Percentiles rank a stretch among this genome's conserved stretches.
These are phyloP conservation scores for Xylaria venustula DNA, from an alignment of 495 filamentous ascomycete genomes.

Conservation along the genomic window DNA sequence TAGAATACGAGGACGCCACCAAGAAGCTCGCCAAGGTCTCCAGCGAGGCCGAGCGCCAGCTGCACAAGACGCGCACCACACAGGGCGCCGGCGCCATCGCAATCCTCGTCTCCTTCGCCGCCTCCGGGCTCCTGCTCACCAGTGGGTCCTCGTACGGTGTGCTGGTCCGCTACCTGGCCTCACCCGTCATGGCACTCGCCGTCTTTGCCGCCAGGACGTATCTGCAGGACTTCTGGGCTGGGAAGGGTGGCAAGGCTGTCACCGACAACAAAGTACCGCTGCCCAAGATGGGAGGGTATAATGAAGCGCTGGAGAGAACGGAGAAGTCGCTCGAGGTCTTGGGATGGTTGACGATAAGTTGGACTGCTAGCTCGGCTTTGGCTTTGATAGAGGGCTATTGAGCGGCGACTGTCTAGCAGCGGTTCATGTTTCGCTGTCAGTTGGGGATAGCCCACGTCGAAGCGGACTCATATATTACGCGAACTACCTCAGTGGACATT, in stretches of 20 bases:
- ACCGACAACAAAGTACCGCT: slow-evolving; percentile 5
- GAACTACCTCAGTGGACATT: too few species aligned
- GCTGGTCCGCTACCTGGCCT: slow-evolving; percentile 7
- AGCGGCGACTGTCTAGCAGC: too few species aligned
- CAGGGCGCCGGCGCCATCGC: slow-evolving; percentile 33
- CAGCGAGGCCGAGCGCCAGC: slow-evolving; percentile 33
- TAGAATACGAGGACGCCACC: slow-evolving; percentile 38
- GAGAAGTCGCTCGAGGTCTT: neutral
- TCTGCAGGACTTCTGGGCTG: slow-evolving; percentile 15
- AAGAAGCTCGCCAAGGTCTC: slow-evolving; percentile 44
- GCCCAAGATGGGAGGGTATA: slow-evolving; percentile 21
- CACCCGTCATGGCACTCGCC: neutral
- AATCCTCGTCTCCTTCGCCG: slow-evolving; percentile 14
- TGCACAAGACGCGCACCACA: slow-evolving; percentile 42
- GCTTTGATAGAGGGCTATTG: slow-evolving; percentile 5
- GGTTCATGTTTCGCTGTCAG: too few species aligned
- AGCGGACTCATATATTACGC: too few species aligned
- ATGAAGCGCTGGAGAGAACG: slow-evolving; percentile 16
- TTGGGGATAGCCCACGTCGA: too few species aligned
- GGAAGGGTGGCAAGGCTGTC: slow-evolving; percentile 2
- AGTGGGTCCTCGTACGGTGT: slow-evolving; percentile 14
- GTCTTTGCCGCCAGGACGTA: slow-evolving; percentile 13
- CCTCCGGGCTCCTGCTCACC: slow-evolving; percentile 11
- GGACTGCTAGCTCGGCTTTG: slow-evolving; percentile 1
- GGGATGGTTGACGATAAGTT: slow-evolving; percentile 6